Evolutionary conservation across 441 rosid species (phyloP), one percentile per base, ranked within the genome.

Genomic region (Erodium texanum): DNA sequence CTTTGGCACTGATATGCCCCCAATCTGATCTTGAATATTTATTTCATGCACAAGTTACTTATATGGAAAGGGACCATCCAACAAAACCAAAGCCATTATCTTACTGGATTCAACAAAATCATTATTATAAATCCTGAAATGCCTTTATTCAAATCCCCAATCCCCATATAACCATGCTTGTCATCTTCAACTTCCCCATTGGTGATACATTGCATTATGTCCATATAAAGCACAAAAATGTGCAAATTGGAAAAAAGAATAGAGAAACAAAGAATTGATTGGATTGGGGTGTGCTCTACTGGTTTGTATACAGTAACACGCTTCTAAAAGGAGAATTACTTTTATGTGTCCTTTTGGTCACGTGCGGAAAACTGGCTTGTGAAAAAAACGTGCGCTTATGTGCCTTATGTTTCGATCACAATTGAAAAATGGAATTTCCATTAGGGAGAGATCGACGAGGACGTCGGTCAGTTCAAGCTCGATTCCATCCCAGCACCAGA

Each of bases 51-150:
- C 7, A 15, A 16, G 19, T 50, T 15, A 15, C 0, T 50, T 15
- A 50, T 15, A 19, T 50, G 18, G 58, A 50, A 50, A 50, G 58
- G 58, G 18, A n/a, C 58, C 58, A 50, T 50, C 58, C 58, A 50
- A 50, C 58, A 50, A 50, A 50, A 50, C 58, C 7, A 16, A 50
- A 50, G 20, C 19, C 58, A 50, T 15, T 50, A 15, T 15, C 58
- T n/a, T 50, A 5, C 6, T 50, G 58, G 19, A 50, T 50, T 50
- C 7, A 50, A 1, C 19, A 50, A 16, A 50, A 50, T 50, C 58
- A 50, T n/a, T 50, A n/a, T 50, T 16, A 50, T 3, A 20, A 50
- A 50, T 50, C n/a, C 19, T 50, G 58, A 50, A 50, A 15, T 50
- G 58, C 58, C 19, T 12, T 48, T 3, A 48, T 48, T 48, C 16